Percentiles rank a stretch among this genome's conserved stretches.
Evolutionary conservation across 768 basidiomycete species (phyloP).

Genomic region (Terana coerulea): DNA sequence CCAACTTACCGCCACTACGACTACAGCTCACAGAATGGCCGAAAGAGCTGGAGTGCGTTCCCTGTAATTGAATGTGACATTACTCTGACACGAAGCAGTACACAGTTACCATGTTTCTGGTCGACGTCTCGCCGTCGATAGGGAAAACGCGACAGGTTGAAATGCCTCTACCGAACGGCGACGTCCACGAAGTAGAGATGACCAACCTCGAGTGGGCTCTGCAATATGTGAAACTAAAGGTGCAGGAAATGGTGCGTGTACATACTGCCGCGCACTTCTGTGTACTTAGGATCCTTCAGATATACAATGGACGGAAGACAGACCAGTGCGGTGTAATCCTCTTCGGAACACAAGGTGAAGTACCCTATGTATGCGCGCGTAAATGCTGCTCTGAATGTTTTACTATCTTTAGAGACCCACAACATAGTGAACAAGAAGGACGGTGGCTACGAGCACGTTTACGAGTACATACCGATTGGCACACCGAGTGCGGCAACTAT

Average conservation of each 20-base stretch:
- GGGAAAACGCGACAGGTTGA: constrained; percentile 55
- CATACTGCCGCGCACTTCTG: neutral
- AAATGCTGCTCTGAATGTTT: neutral
- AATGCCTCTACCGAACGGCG: constrained; percentile 40
- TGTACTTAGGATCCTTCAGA: constrained; percentile 41
- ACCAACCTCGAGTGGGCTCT: constrained; percentile 79
- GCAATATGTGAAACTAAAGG: constrained; percentile 85
- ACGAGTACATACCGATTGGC: constrained; percentile 64
- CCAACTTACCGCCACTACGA: too few species aligned
- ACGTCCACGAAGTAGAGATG: constrained; percentile 50
- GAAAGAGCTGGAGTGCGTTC: constrained; percentile 73
- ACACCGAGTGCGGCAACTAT: constrained; percentile 66
- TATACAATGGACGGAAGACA: constrained; percentile 88
- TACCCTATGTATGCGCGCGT: neutral
- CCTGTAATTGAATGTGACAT: too few species aligned
- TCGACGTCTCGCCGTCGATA: constrained; percentile 91
- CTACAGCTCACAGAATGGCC: constrained; percentile 50
- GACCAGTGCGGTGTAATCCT: constrained; percentile 89
- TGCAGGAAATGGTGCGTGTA: constrained; percentile 80
- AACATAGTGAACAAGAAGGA: constrained; percentile 59
- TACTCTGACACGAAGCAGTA: constrained; percentile 45
- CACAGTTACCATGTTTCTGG: constrained; percentile 83
- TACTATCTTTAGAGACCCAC: constrained; percentile 46
- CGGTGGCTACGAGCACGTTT: constrained; percentile 72
- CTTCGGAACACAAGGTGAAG: constrained; percentile 75